Base-by-base conservation (phyloP, 1,284 basidiomycete species). In the Rhodotorula sp. region DNA sequence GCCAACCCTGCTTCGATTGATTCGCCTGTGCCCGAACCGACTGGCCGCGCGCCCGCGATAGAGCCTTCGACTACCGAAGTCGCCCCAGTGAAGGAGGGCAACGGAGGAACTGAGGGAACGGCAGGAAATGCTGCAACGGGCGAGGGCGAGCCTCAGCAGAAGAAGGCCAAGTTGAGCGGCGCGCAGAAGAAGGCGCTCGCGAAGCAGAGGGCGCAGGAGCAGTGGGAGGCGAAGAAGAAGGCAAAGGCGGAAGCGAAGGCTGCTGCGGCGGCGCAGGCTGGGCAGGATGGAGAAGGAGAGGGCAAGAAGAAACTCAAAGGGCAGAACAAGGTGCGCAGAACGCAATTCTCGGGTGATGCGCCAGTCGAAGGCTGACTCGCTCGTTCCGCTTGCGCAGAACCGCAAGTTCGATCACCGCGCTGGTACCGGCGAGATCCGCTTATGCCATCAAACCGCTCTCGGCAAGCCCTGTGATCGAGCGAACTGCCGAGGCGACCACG, bases 401-500 rank as follows among this genome's bases (percentile, higher is more conserved):
- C 66, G 74, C 51, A 64, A 53, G 40, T 73, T 73, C 40, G 66
- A 76, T 63, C 60, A 71, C 52, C 40, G 46, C 28, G 71, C 75
- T 13, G 71, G 74, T 2, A 44, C 86, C 64, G 89, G 91, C 76
- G 88, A 89, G 56, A 79, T 89, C 0, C 88, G 90, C 59, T 80
- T 92, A 31, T 92, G 90, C 80, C 89, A 86, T 85, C 85, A 83
- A 62, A 79, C 89, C 51, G 89, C 89, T 4, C 85, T 83, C 65
- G 88, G 87, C 7, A 80, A 82, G 47, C 75, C 82, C 11, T 92
- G 91, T 77, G 86, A 88, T 69, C 62, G 65, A 85, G 85, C 87
- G 1, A 59, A 71, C 66, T 97, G 94, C 78, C 86, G 88, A 47
- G 90, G 87, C 77, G 88, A 86, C 5, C 95, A 98, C 79, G 89